These are phyloP conservation scores for Verticillium tricorpus DNA, from an alignment of 2,329 filamentous ascomycete genomes.

Conservation along the genomic window DNA sequence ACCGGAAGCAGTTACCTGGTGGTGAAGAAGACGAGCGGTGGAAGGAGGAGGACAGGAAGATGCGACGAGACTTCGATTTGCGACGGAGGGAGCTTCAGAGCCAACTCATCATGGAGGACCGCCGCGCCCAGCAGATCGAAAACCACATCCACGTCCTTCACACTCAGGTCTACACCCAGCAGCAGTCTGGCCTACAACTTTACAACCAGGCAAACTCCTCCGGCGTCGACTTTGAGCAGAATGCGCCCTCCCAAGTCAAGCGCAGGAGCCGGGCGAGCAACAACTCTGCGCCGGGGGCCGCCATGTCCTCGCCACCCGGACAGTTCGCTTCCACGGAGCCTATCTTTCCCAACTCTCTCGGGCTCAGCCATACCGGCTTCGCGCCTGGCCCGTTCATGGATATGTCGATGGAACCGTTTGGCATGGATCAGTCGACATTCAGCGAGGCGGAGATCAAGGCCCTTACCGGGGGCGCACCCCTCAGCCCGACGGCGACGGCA, in stretches of 20 bases:
- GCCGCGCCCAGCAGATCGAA: constrained; percentile 41
- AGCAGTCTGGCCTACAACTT: constrained; percentile 37
- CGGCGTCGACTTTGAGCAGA: constrained; percentile 43
- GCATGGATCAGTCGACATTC: constrained; percentile 28
- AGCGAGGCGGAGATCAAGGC: constrained; percentile 60
- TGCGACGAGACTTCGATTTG: constrained; percentile 53
- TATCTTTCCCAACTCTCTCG: constrained; percentile 32
- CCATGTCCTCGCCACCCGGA: background rate
- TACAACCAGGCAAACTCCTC: constrained; percentile 41
- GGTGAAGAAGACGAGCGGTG: constrained; percentile 56
- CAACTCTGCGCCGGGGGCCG: constrained; percentile 32
- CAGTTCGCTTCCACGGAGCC: constrained; percentile 22
- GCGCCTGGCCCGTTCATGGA: constrained; percentile 50
- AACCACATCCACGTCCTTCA: constrained; percentile 38
- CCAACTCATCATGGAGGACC: constrained; percentile 41
- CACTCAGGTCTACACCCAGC: constrained; percentile 39
- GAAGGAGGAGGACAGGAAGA: constrained; percentile 45
- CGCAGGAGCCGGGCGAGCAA: constrained; percentile 44
- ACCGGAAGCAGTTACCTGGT: constrained; percentile 58
- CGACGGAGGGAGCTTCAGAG: constrained; percentile 49
- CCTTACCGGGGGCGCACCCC: constrained; percentile 60
- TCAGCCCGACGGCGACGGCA: constrained; percentile 72
- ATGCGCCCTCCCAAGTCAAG: constrained; percentile 36
- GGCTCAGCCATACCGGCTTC: constrained; percentile 51
- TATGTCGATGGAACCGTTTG: constrained; percentile 30